These are phyloP conservation scores for Corymbia maculata DNA, from an alignment of 345 rosid genomes.

Conservation along the genomic window DNA sequence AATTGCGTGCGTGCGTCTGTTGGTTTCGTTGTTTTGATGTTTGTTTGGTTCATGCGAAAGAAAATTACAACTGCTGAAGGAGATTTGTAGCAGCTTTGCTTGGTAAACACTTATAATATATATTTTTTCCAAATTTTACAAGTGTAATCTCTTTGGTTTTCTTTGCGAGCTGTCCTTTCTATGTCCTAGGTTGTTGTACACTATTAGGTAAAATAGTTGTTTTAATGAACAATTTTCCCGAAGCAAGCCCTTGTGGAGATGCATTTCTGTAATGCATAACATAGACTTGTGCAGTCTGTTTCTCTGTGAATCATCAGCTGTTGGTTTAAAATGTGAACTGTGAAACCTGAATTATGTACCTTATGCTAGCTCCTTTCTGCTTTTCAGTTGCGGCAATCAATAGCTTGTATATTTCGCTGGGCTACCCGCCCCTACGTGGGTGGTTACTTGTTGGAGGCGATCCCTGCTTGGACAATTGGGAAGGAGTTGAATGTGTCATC, in stretches of 20 bases:
- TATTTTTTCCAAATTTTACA: background rate
- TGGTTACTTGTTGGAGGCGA: slow-evolving; percentile 90
- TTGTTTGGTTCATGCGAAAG: background rate
- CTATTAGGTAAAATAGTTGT: background rate
- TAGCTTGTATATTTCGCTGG: slow-evolving; percentile 49
- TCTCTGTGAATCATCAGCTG: background rate
- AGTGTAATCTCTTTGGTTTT: background rate
- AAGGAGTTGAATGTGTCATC: slow-evolving; percentile 77
- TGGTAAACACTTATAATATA: background rate
- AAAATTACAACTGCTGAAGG: background rate
- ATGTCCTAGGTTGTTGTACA: background rate
- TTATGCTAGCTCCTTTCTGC: background rate
- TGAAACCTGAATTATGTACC: background rate
- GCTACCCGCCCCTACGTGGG: slow-evolving; percentile 46
- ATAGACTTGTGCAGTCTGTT: background rate
- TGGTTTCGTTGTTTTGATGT: background rate
- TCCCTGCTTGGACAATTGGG: slow-evolving; percentile 84
- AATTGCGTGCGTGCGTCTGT: background rate
- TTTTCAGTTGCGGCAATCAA: slow-evolving; percentile 64
- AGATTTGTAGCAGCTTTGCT: background rate
- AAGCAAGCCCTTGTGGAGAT: background rate
- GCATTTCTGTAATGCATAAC: background rate
- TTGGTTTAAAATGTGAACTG: background rate
- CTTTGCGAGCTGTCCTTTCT: background rate
- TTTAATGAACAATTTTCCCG: background rate